A percentile compares a stretch with the other conserved stretches of the same genome.
phyloP scores from a whole-genome alignment of 306 rosid species.

The Mimosa pudica region DNA sequence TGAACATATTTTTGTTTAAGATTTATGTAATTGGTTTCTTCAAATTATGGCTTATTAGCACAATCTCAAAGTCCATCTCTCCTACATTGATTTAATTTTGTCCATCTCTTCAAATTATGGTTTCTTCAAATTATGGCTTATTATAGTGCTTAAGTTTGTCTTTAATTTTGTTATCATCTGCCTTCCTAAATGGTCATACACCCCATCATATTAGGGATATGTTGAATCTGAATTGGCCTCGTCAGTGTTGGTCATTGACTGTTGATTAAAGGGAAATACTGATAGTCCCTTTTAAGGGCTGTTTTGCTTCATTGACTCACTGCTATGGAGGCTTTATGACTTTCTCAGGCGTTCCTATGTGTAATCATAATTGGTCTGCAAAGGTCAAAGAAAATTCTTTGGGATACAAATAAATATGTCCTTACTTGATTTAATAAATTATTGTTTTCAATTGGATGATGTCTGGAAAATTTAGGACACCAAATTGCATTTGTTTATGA shows the following conservation, averaged over 20 bases:
- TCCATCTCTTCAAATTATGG: too few relatives aligned
- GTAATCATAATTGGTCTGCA: neutral
- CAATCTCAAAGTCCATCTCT: neutral
- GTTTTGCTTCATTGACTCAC: neutral
- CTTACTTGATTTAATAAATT: neutral
- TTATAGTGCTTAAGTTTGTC: neutral
- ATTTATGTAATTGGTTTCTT: neutral
- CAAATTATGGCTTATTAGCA: neutral
- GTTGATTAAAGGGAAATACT: neutral
- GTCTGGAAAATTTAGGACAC: neutral
- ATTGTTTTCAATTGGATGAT: neutral
- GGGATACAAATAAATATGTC: neutral
- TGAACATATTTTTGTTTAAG: neutral
- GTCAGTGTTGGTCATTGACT: neutral
- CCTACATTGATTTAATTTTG: neutral
- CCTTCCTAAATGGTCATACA: neutral
- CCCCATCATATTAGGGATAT: neutral
- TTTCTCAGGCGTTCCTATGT: neutral
- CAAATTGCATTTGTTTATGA: neutral
- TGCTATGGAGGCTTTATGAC: neutral
- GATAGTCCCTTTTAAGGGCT: neutral
- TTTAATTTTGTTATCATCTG: neutral
- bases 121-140: too few relatives aligned
- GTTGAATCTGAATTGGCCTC: constrained; percentile 2
- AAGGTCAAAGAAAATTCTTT: neutral